Evolutionary conservation across 2,329 filamentous ascomycete species (phyloP), one percentile per base, ranked within the genome.

Genomic region (Parasarocladium wereldwijsianum): DNA sequence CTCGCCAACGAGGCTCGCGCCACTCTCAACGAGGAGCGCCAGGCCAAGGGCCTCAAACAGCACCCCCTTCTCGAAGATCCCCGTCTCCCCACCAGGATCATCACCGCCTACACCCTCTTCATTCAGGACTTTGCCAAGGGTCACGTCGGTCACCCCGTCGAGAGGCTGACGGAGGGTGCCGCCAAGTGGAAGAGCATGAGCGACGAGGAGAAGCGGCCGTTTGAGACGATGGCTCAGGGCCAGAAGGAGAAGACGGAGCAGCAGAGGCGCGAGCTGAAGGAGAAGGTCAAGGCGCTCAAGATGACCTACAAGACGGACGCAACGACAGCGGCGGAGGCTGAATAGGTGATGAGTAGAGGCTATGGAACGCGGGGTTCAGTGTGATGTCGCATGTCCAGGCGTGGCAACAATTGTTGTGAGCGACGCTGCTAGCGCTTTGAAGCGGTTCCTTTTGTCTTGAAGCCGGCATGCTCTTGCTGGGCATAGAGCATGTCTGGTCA

Each of bases 1-100:
- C 36, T 47, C 3, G 66, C 67, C 36, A 70, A 67, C 51, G 37
- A 36, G 3, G 62, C 64, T 14, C 68, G 68, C 33, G 37, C 26
- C 6, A 36, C 36, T 16, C 54, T 42, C 30, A 36, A 41, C 28
- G 42, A 45, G 38, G 42, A 44, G 37, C 24, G 32, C 14, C 3
- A 18, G 10, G 18, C 26, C 17, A 35, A 35, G 26, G 20, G 19
- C 13, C 19, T 19, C 28, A 30, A 30, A 21, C 23, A 30, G 19
- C 8, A 17, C 24, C n/a, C 30, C 12, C 1, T 32, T 12, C 57
- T 72, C 38, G 37, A 36, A 3, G 68, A 73, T 40, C 48, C 57
- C 3, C 66, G 68, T 23, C 36, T 51, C 19, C 67, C 67, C 37
- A 60, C 57, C 45, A 40, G 37, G 20, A 40, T 56, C 8, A 0